A percentile compares a stretch with the other conserved stretches of the same genome.
Conservation (phyloP, 1,284 basidiomycete genomes). For the Xerocomus nothofagi region DNA sequence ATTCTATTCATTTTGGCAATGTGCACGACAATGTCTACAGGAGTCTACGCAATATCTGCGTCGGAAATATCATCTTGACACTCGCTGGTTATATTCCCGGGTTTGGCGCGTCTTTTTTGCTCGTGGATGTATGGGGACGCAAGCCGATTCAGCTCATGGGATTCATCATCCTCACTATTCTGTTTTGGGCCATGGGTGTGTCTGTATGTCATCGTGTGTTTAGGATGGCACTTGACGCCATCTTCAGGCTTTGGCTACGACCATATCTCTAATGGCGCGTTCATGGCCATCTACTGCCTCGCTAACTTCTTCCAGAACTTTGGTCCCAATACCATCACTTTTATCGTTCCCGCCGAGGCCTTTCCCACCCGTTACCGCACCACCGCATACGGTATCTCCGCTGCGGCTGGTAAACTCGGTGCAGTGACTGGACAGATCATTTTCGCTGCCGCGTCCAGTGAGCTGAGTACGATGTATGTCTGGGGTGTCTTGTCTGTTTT, state of each 20-base stretch:
- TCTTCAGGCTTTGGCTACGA: conserved; percentile 52
- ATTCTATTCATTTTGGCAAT: conserved; percentile 21
- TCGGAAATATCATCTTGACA: conserved; percentile 46
- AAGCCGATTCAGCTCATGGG: conserved; percentile 58
- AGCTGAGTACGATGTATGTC: conserved; percentile 3
- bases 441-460: background rate
- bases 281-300: conserved; percentile 62
- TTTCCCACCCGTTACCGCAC: conserved; percentile 74
- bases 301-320: conserved; percentile 55
- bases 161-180: conserved; percentile 51
- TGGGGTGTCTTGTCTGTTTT: background rate
- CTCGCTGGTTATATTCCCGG: conserved; percentile 51
- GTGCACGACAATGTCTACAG: conserved; percentile 18
- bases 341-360: conserved; percentile 64
- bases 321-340: conserved; percentile 74
- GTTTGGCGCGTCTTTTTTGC: conserved; percentile 45
- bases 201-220: background rate
- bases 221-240: background rate
- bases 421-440: conserved; percentile 57
- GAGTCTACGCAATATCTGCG: conserved; percentile 29
- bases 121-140: conserved; percentile 51
- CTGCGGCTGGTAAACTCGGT: conserved; percentile 66
- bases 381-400: conserved; percentile 68
- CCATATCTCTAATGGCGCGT: conserved; percentile 42
- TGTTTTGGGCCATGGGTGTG: conserved; percentile 49